Conservation (phyloP, 805 yeast genomes). For the Cyberlindnera mrakii region DNA sequence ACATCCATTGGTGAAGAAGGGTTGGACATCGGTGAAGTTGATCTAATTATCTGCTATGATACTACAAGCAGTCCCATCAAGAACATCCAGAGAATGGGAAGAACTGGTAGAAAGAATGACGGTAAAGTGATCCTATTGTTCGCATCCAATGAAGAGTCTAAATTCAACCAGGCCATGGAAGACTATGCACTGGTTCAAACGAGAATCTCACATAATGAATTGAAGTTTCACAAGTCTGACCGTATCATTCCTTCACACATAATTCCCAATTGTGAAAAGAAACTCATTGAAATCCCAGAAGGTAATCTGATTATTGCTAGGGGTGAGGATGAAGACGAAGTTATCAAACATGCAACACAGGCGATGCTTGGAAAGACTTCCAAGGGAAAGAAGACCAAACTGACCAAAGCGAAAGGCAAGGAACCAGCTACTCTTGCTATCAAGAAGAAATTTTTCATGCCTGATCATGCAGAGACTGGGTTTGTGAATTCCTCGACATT, state of each 20-base stretch:
- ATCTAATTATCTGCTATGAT: slow-evolving; percentile 86
- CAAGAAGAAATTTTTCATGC: slow-evolving; percentile 60
- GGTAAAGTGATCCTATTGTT: slow-evolving; percentile 76
- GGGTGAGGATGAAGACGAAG: slow-evolving; percentile 60
- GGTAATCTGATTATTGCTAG: slow-evolving; percentile 53
- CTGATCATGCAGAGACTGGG: slow-evolving; percentile 63
- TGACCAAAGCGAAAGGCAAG: slow-evolving; percentile 10
- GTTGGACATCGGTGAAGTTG: slow-evolving; percentile 96
- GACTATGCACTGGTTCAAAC: slow-evolving; percentile 77
- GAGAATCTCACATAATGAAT: slow-evolving; percentile 46
- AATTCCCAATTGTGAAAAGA: slow-evolving; percentile 52
- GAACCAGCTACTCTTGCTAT: slow-evolving; percentile 10
- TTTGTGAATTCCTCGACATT: slow-evolving; percentile 47
- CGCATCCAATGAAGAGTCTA: slow-evolving; percentile 69
- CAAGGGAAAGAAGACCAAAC: slow-evolving; percentile 14
- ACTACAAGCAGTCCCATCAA: slow-evolving; percentile 92
- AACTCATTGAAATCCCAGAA: slow-evolving; percentile 58
- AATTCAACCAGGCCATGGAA: slow-evolving; percentile 78
- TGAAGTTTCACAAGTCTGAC: slow-evolving; percentile 42
- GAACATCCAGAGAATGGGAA: slow-evolving; percentile 92
- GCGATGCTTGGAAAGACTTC: slow-evolving; percentile 42
- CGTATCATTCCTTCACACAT: slow-evolving; percentile 60
- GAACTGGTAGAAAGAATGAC: slow-evolving; percentile 93
- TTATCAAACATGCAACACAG: slow-evolving; percentile 61
- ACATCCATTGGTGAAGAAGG: slow-evolving; percentile 99